Evolutionary conservation across 202 grass and related monocot genomes (phyloP).

Genomic region (Panicum hallii): DNA sequence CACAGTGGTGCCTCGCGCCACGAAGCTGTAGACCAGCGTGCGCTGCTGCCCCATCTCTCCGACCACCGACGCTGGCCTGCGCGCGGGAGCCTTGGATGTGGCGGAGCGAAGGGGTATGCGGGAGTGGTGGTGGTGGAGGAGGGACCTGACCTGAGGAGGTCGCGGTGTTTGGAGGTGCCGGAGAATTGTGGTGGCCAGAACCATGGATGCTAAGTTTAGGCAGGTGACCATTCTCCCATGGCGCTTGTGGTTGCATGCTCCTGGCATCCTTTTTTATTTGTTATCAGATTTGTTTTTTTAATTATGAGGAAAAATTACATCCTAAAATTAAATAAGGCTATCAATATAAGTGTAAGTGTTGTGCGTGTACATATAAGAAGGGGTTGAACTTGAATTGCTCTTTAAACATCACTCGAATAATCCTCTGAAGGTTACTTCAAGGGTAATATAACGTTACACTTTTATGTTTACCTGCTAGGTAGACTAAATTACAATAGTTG

Average conservation of each 20-base stretch:
- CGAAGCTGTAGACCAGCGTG: slow-evolving; percentile 76
- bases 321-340: neutral
- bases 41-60: slow-evolving; percentile 51
- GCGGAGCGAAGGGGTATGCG: slow-evolving; percentile 34
- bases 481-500: neutral
- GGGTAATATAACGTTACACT: no score
- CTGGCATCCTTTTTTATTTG: no score
- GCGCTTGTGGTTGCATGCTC: slow-evolving; percentile 30
- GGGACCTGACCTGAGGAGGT: neutral
- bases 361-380: no score
- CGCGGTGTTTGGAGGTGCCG: slow-evolving; percentile 17
- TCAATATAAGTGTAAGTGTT: neutral
- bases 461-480: neutral
- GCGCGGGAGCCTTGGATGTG: slow-evolving; percentile 19
- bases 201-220: slow-evolving; percentile 39
- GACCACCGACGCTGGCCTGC: slow-evolving; percentile 3
- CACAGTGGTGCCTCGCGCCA: slow-evolving; percentile 63
- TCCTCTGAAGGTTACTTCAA: no score
- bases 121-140: slow-evolving; percentile 13
- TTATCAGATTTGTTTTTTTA: neutral
- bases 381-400: no score
- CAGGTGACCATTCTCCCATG: neutral
- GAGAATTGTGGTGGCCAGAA: slow-evolving; percentile 17
- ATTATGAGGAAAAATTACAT: neutral
- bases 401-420: no score